phyloP scores from a whole-genome alignment of 306 rosid genomes.

The Acmispon strigosus region DNA sequence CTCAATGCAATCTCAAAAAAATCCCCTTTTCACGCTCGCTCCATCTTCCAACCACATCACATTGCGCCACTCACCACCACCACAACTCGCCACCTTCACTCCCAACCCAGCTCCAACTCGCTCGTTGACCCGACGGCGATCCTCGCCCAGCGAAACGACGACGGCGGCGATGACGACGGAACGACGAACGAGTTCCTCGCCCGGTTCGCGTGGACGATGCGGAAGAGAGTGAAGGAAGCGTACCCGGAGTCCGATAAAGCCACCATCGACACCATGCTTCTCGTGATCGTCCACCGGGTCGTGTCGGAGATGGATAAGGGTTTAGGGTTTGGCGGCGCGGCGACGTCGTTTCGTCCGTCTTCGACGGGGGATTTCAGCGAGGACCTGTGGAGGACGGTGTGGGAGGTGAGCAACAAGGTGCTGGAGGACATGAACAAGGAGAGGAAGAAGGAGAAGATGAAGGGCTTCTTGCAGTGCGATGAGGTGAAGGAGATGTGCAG shows the following conservation, averaged over 20 bases:
- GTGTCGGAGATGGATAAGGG: slow-evolving; percentile 61
- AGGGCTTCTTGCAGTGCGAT: slow-evolving; percentile 59
- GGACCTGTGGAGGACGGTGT: slow-evolving; percentile 85
- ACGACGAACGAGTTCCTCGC: slow-evolving; percentile 65
- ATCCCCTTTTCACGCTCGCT: background rate
- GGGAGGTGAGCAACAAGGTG: slow-evolving; percentile 84
- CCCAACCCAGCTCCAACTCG: slow-evolving; percentile 12
- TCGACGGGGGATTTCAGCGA: slow-evolving; percentile 59
- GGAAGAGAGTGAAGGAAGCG: slow-evolving; percentile 41
- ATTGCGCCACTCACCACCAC: background rate
- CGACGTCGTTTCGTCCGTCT: background rate
- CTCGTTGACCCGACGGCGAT: background rate
- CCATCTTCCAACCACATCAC: slow-evolving; percentile 3
- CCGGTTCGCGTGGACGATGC: slow-evolving; percentile 72
- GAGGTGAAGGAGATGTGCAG: slow-evolving; percentile 86
- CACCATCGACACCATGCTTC: slow-evolving; percentile 60
- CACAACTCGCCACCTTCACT: slow-evolving; percentile 27
- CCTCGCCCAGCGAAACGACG: slow-evolving; percentile 11
- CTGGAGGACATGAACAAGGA: slow-evolving; percentile 77
- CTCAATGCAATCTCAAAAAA: slow-evolving; percentile 23
- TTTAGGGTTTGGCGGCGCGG: slow-evolving; percentile 11
- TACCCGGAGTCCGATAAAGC: slow-evolving; percentile 47
- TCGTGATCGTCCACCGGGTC: slow-evolving; percentile 51
- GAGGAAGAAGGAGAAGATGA: slow-evolving; percentile 70
- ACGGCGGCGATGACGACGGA: slow-evolving; percentile 30